A percentile compares a stretch with the other conserved stretches of the same genome.
Evolutionary conservation across 306 rosid species (phyloP).

Genomic region (Trifolium repens): DNA sequence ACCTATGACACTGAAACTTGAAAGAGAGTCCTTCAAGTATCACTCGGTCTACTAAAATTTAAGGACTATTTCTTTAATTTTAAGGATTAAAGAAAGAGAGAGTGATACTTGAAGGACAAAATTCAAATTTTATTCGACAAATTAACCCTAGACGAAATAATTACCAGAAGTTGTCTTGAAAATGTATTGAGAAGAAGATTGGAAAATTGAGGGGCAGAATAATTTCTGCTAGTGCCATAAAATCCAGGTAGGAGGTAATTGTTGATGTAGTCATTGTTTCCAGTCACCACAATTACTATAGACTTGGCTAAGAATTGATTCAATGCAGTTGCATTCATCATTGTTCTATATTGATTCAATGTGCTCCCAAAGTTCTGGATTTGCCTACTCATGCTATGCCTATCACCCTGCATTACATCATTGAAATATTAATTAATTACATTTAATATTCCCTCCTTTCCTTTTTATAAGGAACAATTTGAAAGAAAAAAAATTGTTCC

Average conservation of each 20-base stretch:
- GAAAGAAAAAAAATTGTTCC: too few relatives aligned
- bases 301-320: conserved; percentile 31
- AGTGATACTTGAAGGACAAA: too few relatives aligned
- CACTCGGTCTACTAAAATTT: too few relatives aligned
- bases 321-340: conserved; percentile 49
- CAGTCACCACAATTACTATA: neutral
- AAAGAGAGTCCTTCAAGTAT: too few relatives aligned
- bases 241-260: neutral
- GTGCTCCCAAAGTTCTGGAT: conserved; percentile 55
- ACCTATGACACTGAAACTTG: too few relatives aligned
- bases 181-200: conserved; percentile 64
- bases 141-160: neutral
- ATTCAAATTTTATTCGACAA: neutral
- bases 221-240: conserved; percentile 3
- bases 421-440: too few relatives aligned
- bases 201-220: conserved; percentile 43
- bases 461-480: too few relatives aligned
- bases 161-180: conserved; percentile 39
- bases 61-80: too few relatives aligned
- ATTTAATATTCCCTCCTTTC: too few relatives aligned
- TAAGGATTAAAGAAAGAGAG: too few relatives aligned
- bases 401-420: conserved; percentile 51
- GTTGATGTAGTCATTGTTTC: conserved; percentile 15
- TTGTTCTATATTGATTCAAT: conserved; percentile 41
- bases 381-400: conserved; percentile 59